Base-by-base conservation (phyloP, 2,329 filamentous ascomycete genomes). In the Aspergillus sp. region DNA sequence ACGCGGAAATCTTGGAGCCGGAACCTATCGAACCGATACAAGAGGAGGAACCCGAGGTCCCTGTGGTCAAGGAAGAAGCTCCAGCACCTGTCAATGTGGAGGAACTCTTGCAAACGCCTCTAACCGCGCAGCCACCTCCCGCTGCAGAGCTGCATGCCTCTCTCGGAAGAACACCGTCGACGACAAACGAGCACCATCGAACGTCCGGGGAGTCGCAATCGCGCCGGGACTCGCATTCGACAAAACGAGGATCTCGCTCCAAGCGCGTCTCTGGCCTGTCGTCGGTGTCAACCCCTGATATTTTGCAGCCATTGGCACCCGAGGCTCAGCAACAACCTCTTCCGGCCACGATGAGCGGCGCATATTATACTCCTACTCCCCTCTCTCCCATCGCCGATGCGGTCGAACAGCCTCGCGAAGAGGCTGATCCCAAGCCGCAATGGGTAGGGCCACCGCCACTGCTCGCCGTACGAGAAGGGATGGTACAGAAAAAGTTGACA, bases 1-100 rank as follows among this genome's bases (percentile, higher is more conserved):
- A 82, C 40, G 91, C 93, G 6, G 92, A 96, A 14, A 74, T 76
- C 4, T 90, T 90, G 1, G 80, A 84, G 2, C 68, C 88, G 11
- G 76, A 81, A 20, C 65, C 83, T 3, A 58, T 79, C 67, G 65
- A 79, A 56, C 69, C 62, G 4, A 57, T 67, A 8, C 56, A 73
- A 57, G 59, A 65, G 16, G 65, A 69, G 6, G 49, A 65, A 33
- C 60, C 72, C 9, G 68, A 76, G 26, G 61, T 65, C 11, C 19
- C 49, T 2, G 50, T 52, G 3, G 56, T 60, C 10, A 61, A 61
- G 20, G 63, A 73, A 45, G 86, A 91, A 62, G 63, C 71, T 4
- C 72, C 82, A 16, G 83, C 77, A 3, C 87, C 87, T 1, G 78
- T 90, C 16, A 76, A 87, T 52, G 68, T 90, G 1, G 74, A 81